phyloP scores from a whole-genome alignment of 805 yeast species.

The Wickerhamomyces xylosicus region DNA sequence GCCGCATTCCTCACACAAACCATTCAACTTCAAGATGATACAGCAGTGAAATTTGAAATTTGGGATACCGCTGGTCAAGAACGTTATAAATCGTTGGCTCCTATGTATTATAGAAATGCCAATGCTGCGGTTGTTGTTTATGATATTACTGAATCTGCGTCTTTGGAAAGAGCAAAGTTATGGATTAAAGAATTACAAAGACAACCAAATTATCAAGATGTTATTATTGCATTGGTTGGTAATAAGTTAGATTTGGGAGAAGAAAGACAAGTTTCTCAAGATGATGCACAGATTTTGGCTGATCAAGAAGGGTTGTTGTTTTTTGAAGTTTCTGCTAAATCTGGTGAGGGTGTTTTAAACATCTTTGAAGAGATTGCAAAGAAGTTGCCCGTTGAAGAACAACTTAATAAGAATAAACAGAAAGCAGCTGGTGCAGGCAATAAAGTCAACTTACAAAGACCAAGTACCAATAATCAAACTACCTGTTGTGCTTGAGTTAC shows the following conservation, averaged over 20 bases:
- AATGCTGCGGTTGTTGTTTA: slow-evolving; percentile 74
- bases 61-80: slow-evolving; percentile 91
- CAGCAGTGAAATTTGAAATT: slow-evolving; percentile 61
- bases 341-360: slow-evolving; percentile 38
- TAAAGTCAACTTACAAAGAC: slow-evolving; percentile 29
- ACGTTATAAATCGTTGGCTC: slow-evolving; percentile 65
- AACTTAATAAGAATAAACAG: slow-evolving; percentile 13
- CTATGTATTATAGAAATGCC: slow-evolving; percentile 77
- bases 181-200: slow-evolving; percentile 72
- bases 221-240: slow-evolving; percentile 66
- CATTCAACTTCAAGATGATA: slow-evolving; percentile 39
- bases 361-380: slow-evolving; percentile 40
- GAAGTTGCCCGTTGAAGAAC: slow-evolving; percentile 26
- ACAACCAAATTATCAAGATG: slow-evolving; percentile 46
- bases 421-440: slow-evolving; percentile 5
- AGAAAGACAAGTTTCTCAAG: slow-evolving; percentile 33
- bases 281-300: slow-evolving; percentile 44
- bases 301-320: slow-evolving; percentile 38
- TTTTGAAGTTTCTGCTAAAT: slow-evolving; percentile 50
- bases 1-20: slow-evolving; percentile 75
- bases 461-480: slow-evolving; percentile 31
- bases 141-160: slow-evolving; percentile 59
- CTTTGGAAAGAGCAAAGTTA: slow-evolving; percentile 57
- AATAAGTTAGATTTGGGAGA: slow-evolving; percentile 55
- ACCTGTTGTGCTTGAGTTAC: slow-evolving; percentile 26